Evolutionary conservation across 495 filamentous ascomycete species (phyloP).

Genomic region (Penicillium argentinense): DNA sequence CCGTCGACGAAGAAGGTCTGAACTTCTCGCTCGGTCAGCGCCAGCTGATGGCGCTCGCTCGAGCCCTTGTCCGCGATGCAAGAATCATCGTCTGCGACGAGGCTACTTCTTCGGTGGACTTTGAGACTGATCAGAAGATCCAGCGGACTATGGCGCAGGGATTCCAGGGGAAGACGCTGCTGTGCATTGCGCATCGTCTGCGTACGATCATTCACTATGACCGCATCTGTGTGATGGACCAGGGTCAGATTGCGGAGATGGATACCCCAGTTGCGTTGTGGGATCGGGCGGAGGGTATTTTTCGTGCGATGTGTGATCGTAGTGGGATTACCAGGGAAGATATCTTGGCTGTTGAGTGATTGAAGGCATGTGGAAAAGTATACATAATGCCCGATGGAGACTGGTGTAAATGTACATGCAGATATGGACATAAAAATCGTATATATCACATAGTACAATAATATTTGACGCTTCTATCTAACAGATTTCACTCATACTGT

Average conservation of each 20-base stretch:
- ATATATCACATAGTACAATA: not conserved
- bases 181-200: slow-evolving; percentile 94
- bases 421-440: not conserved
- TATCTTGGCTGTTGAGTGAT: slow-evolving; percentile 23
- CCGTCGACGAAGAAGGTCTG: slow-evolving; percentile 90
- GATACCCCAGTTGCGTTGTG: slow-evolving; percentile 73
- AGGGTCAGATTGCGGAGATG: slow-evolving; percentile 80
- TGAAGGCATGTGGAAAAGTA: not conserved
- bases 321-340: slow-evolving; percentile 82
- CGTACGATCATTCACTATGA: slow-evolving; percentile 94
- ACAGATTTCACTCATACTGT: not conserved
- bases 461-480: too few relatives aligned
- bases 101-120: slow-evolving; percentile 88
- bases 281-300: slow-evolving; percentile 67
- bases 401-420: too few relatives aligned
- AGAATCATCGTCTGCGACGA: slow-evolving; percentile 97
- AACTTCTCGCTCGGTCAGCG: slow-evolving; percentile 97
- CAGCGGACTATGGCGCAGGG: slow-evolving; percentile 84
- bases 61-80: slow-evolving; percentile 79
- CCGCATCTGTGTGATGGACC: slow-evolving; percentile 93
- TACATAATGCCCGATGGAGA: too few relatives aligned
- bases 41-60: slow-evolving; percentile 91
- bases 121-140: slow-evolving; percentile 95
- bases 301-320: slow-evolving; percentile 88
- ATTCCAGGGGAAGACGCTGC: slow-evolving; percentile 83